These are phyloP conservation scores for Talaromyces ruber DNA, from an alignment of 495 filamentous ascomycete genomes.

Conservation along the genomic window DNA sequence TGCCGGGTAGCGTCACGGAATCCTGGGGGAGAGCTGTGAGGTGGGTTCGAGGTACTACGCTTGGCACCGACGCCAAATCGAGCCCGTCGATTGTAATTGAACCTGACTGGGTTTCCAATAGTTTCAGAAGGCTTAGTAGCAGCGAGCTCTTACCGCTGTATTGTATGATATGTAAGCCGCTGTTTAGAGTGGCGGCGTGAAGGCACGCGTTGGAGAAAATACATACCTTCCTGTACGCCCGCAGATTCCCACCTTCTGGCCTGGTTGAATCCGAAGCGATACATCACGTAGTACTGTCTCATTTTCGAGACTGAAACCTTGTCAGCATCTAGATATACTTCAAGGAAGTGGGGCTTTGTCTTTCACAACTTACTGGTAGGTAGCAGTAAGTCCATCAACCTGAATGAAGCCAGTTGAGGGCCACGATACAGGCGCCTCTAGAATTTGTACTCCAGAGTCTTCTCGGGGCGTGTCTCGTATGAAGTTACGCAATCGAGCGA, in stretches of 20 bases:
- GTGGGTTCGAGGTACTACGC: slow-evolving; percentile 35
- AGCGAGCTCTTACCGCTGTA: slow-evolving; percentile 40
- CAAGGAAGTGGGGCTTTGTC: too few relatives aligned
- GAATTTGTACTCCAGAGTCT: slow-evolving; percentile 34
- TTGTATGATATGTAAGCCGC: background rate
- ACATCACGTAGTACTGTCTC: slow-evolving; percentile 40
- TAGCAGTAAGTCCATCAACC: slow-evolving; percentile 19
- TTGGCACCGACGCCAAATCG: slow-evolving; percentile 35
- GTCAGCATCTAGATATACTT: slow-evolving; percentile 24
- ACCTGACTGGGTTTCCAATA: slow-evolving; percentile 36
- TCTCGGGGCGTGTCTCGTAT: slow-evolving; percentile 31
- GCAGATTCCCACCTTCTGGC: slow-evolving; percentile 50
- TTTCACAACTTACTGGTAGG: too few relatives aligned
- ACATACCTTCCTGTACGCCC: slow-evolving; percentile 20
- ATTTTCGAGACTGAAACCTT: slow-evolving; percentile 7
- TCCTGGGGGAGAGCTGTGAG: slow-evolving; percentile 48
- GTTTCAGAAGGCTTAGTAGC: slow-evolving; percentile 42
- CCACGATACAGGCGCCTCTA: background rate
- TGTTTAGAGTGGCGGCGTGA: background rate
- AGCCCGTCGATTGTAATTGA: slow-evolving; percentile 38
- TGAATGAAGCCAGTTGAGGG: background rate
- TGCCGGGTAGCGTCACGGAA: slow-evolving; percentile 34
- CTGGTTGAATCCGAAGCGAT: slow-evolving; percentile 38
- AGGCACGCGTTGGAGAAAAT: background rate
- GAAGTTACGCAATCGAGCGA: slow-evolving; percentile 49